Evolutionary conservation across 345 rosid species (phyloP), one percentile per base, ranked within the genome.

Genomic region (Gossypium sturtianum): DNA sequence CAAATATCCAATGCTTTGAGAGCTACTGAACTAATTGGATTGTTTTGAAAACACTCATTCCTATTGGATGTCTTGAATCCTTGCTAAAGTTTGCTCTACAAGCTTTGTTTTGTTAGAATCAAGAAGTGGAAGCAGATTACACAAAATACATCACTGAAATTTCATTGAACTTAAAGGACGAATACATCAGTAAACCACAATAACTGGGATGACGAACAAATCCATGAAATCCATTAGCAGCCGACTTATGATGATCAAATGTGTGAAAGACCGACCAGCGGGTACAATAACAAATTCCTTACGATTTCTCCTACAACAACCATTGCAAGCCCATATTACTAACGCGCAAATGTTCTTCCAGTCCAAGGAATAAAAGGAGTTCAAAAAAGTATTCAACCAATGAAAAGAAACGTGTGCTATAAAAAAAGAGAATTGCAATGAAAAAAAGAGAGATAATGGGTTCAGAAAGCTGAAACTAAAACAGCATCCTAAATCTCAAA

Each of bases 181-280:
- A 82, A 90, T 91, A 89, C 22, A 91, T 63, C 29, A 88, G 80
- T 80, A 89, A 91, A 77, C 94, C 93, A 0, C 81, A 81, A 65
- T 91, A 91, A 71, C 93, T 80, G 1, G 97, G 93, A 84, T 89
- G 88, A 56, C 92, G 90, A 61, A 89, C 74, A 20, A 83, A 70
- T 16, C 80, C 71, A 74, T 86, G 85, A 27, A 87, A 81, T 53
- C 92, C 92, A 53, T 81, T 68, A 71, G 93, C 88, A 63, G 87
- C 78, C 71, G 86, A 84, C 74, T 57, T 79, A 56, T 89, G 97
- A 73, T 86, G 86, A 70, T 86, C 91, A 90, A 82, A 77, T 91
- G 97, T 0, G 97, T 87, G 82, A 89, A 91, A 38, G 90, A 76
- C 19, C 66, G 78, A n/a, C 93, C 93, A 0, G 97, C 97, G 5